Conservation (phyloP, 2,329 filamentous ascomycete species). For the Ophiocordyceps polyrhachis-furcata region DNA sequence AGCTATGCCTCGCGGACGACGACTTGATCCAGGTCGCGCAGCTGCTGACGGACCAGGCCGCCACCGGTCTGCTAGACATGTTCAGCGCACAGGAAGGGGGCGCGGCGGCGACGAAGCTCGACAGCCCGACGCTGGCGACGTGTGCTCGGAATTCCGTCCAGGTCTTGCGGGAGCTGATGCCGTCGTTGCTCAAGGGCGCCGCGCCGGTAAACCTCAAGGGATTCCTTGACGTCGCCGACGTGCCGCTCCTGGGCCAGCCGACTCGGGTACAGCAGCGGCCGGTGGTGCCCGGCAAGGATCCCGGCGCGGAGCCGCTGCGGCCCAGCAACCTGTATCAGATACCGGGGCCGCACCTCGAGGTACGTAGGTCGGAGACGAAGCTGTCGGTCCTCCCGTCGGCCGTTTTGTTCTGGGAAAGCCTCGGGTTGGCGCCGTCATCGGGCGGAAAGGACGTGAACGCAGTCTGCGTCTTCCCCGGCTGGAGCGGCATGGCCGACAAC, state of each 20-base stretch:
- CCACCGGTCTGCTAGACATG: slow-evolving; percentile 28
- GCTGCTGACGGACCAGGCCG: slow-evolving; percentile 51
- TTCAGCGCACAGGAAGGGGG: slow-evolving; percentile 7
- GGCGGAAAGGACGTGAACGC: slow-evolving; percentile 53
- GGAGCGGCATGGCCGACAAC: slow-evolving; percentile 41
- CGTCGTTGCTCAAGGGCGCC: slow-evolving; percentile 22
- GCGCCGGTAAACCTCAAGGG: slow-evolving; percentile 23
- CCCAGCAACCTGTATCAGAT: slow-evolving; percentile 41
- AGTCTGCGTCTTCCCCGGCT: slow-evolving; percentile 51
- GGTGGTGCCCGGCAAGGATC: slow-evolving; percentile 20
- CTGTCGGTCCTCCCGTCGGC: slow-evolving; percentile 60
- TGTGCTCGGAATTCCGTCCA: slow-evolving; percentile 28
- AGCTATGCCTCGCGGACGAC: slow-evolving; percentile 30
- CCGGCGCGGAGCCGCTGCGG: slow-evolving; percentile 25
- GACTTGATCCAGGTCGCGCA: slow-evolving; percentile 50
- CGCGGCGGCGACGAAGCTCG: slow-evolving; percentile 12
- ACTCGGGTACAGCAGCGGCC: slow-evolving; percentile 31
- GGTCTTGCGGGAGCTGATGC: slow-evolving; percentile 25
- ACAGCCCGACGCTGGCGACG: slow-evolving; percentile 22
- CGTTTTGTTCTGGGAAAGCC: slow-evolving; percentile 62
- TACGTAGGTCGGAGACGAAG: slow-evolving; percentile 49
- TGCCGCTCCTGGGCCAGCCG: slow-evolving; percentile 32
- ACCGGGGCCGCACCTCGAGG: slow-evolving; percentile 49
- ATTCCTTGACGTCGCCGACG: slow-evolving; percentile 37
- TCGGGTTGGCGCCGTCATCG: slow-evolving; percentile 54